These are phyloP conservation scores for Backusella mclennaniae DNA, from an alignment of 192 early-diverging fungal genomes.

Conservation along the genomic window DNA sequence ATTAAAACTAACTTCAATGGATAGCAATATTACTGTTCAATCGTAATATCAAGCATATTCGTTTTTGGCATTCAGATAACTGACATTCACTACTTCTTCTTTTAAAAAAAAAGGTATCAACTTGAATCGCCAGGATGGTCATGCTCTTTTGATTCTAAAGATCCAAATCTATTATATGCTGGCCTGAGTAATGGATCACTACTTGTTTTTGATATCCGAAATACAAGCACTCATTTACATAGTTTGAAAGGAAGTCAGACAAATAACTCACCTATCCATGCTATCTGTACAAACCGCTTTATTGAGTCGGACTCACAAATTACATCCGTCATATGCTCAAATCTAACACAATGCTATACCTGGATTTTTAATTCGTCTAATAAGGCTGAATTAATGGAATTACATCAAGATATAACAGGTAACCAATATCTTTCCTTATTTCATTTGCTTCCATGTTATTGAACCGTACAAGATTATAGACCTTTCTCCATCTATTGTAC, in stretches of 20 bases:
- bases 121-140: slow-evolving; percentile 22
- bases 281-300: not conserved
- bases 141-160: slow-evolving; percentile 14
- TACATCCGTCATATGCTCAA: slow-evolving; percentile 1
- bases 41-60: not conserved
- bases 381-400: not conserved
- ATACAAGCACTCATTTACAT: slow-evolving; percentile 14
- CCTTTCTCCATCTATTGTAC: not conserved
- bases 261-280: slow-evolving; percentile 1
- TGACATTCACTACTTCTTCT: not conserved
- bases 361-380: not conserved
- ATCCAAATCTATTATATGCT: slow-evolving; percentile 22
- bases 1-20: slow-evolving; percentile 22
- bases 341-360: not conserved
- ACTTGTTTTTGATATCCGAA: slow-evolving; percentile 23
- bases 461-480: not conserved
- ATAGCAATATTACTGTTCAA: slow-evolving; percentile 17
- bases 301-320: not conserved
- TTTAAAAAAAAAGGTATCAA: not conserved
- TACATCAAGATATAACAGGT: not conserved
- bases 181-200: slow-evolving; percentile 20
- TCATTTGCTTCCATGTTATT: no score
- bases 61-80: not conserved
- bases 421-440: not conserved
- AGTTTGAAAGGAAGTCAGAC: not conserved